phyloP scores from a whole-genome alignment of 2,329 filamentous ascomycete genomes.

The Alternaria sp. region DNA sequence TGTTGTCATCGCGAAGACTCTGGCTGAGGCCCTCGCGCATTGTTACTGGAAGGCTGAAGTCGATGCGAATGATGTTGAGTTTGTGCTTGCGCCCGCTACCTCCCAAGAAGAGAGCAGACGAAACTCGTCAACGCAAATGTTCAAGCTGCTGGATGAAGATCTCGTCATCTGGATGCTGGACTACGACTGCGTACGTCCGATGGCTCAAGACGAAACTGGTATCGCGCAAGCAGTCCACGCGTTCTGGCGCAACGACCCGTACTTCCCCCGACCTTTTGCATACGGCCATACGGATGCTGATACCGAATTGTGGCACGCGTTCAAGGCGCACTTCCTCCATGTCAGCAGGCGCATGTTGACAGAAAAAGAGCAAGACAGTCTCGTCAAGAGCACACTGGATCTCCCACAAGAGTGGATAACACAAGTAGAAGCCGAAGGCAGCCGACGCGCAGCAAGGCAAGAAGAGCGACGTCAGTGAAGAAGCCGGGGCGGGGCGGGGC shows the following conservation, averaged over 20 bases:
- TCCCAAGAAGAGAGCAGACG: too few species aligned
- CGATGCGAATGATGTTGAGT: background rate
- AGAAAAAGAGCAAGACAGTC: background rate
- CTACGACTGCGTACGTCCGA: background rate
- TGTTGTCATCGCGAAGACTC: background rate
- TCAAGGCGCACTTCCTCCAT: background rate
- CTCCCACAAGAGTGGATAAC: background rate
- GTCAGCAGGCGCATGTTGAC: background rate
- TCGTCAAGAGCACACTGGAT: fast-evolving
- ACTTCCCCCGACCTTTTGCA: background rate
- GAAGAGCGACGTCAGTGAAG: background rate
- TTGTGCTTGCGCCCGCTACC: background rate
- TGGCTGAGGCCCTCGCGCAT: background rate
- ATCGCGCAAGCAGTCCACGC: background rate
- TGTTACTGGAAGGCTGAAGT: background rate
- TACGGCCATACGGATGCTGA: background rate
- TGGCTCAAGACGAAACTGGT: background rate
- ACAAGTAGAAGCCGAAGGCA: background rate
- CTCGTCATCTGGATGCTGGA: background rate
- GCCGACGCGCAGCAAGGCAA: background rate
- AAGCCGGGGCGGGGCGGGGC: too few species aligned
- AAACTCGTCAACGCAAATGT: background rate
- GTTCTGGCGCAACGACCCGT: background rate
- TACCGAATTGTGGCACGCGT: background rate
- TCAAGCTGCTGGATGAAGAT: background rate